These are phyloP conservation scores for Suillus subluteus DNA, from an alignment of 768 basidiomycete species.

Conservation along the genomic window DNA sequence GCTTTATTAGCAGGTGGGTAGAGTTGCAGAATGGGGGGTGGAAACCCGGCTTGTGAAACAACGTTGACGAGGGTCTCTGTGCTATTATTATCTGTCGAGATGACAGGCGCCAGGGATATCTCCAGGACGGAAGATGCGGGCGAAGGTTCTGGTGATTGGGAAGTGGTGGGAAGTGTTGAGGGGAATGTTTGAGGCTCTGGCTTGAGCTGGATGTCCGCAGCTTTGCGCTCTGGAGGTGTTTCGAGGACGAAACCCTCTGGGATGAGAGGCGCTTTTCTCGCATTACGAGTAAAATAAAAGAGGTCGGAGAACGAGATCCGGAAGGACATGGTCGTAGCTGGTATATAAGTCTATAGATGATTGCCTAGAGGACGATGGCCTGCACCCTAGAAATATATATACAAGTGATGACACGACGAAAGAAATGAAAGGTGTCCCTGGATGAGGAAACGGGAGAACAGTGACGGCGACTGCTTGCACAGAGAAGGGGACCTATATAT, in stretches of 20 bases:
- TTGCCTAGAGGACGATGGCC: neutral
- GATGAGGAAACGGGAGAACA: neutral
- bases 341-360: neutral
- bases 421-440: neutral
- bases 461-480: neutral
- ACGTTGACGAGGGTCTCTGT: neutral
- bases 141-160: neutral
- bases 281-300: neutral
- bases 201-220: too few species aligned
- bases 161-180: neutral
- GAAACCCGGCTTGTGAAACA: neutral
- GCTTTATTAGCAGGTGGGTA: neutral
- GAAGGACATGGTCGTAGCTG: neutral
- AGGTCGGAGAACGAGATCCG: neutral
- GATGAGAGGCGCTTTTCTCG: conserved; percentile 2
- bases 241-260: conserved; percentile 7
- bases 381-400: neutral
- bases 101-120: neutral
- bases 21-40: neutral
- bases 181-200: neutral
- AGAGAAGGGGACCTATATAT: neutral
- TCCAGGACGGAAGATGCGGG: neutral
- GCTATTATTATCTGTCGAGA: neutral
- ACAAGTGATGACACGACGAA: neutral
- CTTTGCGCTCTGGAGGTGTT: neutral